Base-by-base conservation (phyloP, 2,329 filamentous ascomycete species). In the Parastagonospora avenae region DNA sequence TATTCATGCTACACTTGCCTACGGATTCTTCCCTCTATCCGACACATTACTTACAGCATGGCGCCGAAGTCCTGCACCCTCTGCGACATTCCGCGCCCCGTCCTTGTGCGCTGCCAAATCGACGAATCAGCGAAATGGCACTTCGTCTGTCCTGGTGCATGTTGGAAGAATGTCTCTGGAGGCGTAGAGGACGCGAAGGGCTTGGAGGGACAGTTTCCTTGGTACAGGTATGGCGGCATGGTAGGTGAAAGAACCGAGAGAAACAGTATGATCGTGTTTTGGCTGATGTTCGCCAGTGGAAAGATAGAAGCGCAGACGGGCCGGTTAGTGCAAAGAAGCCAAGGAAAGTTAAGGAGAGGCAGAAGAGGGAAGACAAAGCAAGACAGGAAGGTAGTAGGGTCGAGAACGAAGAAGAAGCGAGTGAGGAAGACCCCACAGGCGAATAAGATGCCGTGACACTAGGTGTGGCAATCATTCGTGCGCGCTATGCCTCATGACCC, bases 61-160 rank as follows among this genome's bases (percentile, higher is more conserved):
- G 42, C 63, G 44, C 42, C 61, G 8, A 79, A 78, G 57, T 57
- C 69, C 8, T 78, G 76, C 59, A 74, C 75, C 3, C 59, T 78
- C 11, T 79, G 77, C 59, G 51, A 60, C 12, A 72, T 58, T 1
- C 65, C 68, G 1, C 68, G 72, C 8, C 62, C 70, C 36, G 67
- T 79, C 2, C 70, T 79, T 0, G 68, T 79, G 2, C 74, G 76
- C 41, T 79, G 76, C 58, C 75, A 76, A 51, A 74, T 75, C 48
- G 75, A 79, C 57, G 59, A 65, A 0, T 70, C 68, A 2, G 54
- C 49, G 4, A 69, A 60, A 50, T 79, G 77, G 77, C 69, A 78
- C 54, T 75, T 79, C 45, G 68, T 79, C 8, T 78, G 77, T 52
- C 72, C 76, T 0, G 74, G 75, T 4, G 54, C 62, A 12, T 79